Conservation (phyloP, 768 basidiomycete species). For the Agrocybe pediades region DNA sequence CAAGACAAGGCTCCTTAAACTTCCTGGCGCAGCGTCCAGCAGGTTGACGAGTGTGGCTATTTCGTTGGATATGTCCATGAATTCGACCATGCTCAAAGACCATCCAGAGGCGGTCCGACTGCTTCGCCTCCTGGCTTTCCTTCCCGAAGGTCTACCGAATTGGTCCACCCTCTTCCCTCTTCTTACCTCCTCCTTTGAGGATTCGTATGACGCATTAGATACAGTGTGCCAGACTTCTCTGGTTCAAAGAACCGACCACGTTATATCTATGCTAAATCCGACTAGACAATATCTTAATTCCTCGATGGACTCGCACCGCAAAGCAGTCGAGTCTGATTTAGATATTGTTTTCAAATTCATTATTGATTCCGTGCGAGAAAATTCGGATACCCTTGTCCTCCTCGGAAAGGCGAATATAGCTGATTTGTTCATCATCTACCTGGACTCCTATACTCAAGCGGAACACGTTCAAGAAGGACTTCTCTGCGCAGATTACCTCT, state of each 20-base stretch:
- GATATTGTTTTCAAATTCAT: neutral
- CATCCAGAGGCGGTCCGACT: neutral
- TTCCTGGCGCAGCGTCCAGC: neutral
- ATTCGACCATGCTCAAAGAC: neutral
- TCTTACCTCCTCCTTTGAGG: neutral
- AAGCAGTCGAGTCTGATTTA: neutral
- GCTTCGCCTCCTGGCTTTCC: neutral
- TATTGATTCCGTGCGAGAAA: neutral
- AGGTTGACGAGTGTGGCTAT: conserved; percentile 3
- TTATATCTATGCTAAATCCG: conserved; percentile 2
- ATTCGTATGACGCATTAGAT: neutral
- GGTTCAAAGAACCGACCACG: neutral
- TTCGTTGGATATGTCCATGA: conserved; percentile 5
- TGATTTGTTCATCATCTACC: neutral
- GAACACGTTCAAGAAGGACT: neutral
- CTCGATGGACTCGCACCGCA: neutral
- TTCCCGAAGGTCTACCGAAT: conserved; percentile 3
- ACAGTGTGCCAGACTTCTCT: neutral
- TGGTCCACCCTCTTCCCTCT: neutral
- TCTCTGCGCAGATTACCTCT: neutral
- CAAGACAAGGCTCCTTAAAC: conserved; percentile 1
- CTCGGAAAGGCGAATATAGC: neutral
- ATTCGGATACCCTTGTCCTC: neutral
- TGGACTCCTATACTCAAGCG: neutral
- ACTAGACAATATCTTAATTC: conserved; percentile 1